Evolutionary conservation across 2,329 filamentous ascomycete species (phyloP).

Genomic region (Neoarthrinium moseri): DNA sequence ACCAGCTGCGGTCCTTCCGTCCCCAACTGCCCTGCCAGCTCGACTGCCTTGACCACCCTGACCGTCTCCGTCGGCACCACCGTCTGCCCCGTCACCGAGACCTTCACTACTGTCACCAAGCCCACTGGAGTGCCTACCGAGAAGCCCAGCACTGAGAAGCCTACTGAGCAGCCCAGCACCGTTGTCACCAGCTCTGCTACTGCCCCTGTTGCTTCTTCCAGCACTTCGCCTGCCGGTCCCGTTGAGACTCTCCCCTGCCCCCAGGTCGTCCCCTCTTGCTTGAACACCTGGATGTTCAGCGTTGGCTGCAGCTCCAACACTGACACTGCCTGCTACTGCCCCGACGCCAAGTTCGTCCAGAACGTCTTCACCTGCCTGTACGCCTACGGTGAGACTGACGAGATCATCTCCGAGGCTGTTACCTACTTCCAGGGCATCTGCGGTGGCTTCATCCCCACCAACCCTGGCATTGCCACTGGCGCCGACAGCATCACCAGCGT

Average conservation of each 20-base stretch:
- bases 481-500: constrained; percentile 64
- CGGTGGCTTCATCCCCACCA: constrained; percentile 68
- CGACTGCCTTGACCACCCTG: constrained; percentile 48
- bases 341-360: constrained; percentile 70
- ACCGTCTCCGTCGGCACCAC: constrained; percentile 59
- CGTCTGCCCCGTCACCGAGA: constrained; percentile 60
- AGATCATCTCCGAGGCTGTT: constrained; percentile 68
- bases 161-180: constrained; percentile 8
- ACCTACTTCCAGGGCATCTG: constrained; percentile 92
- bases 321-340: constrained; percentile 84
- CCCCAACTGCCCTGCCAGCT: constrained; percentile 45
- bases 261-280: constrained; percentile 75
- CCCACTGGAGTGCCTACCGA: constrained; percentile 2
- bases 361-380: constrained; percentile 80
- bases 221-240: constrained; percentile 29
- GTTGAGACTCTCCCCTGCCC: constrained; percentile 58
- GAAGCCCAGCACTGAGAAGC: constrained; percentile 5
- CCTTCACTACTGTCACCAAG: constrained; percentile 34
- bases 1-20: constrained; percentile 51
- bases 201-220: constrained; percentile 26
- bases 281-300: constrained; percentile 84
- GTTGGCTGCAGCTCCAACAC: constrained; percentile 81
- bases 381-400: constrained; percentile 67
- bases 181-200: constrained; percentile 27
- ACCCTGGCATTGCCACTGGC: constrained; percentile 82